Evolutionary conservation across 2,329 filamentous ascomycete genomes (phyloP).

Genomic region (Stagonosporopsis chrysanthemi): DNA sequence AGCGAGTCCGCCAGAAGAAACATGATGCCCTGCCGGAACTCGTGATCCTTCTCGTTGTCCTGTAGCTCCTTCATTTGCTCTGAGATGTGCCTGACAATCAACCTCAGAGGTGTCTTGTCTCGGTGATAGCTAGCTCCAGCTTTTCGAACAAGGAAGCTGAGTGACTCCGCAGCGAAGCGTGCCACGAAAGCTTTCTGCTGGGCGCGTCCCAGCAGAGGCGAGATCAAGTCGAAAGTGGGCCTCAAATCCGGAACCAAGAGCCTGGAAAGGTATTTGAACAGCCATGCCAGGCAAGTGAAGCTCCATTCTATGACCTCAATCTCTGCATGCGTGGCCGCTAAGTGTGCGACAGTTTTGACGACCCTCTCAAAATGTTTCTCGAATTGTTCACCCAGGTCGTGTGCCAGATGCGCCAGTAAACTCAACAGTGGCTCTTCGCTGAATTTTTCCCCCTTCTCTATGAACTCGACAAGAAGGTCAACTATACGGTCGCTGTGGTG

Average conservation of each 20-base stretch:
- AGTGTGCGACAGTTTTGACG: conserved; percentile 75
- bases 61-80: conserved; percentile 67
- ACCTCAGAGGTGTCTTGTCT: conserved; percentile 70
- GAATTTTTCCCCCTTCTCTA: conserved; percentile 78
- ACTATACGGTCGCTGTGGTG: conserved; percentile 90
- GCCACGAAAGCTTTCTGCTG: conserved; percentile 86
- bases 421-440: conserved; percentile 86
- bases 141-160: conserved; percentile 93
- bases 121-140: conserved; percentile 79
- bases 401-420: conserved; percentile 91
- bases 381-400: conserved; percentile 86
- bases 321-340: conserved; percentile 79
- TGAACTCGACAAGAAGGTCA: conserved; percentile 75
- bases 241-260: conserved; percentile 84
- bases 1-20: conserved; percentile 86
- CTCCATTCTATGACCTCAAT: conserved; percentile 97
- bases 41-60: conserved; percentile 65
- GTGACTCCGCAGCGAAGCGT: conserved; percentile 90
- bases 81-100: conserved; percentile 76
- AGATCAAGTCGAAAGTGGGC: conserved; percentile 83
- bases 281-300: conserved; percentile 89
- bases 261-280: conserved; percentile 96
- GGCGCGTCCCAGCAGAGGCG: conserved; percentile 81
- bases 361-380: conserved; percentile 84
- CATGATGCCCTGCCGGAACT: conserved; percentile 90